phyloP scores from a whole-genome alignment of 2,329 filamentous ascomycete species.

The Amauroascus verrucosus region DNA sequence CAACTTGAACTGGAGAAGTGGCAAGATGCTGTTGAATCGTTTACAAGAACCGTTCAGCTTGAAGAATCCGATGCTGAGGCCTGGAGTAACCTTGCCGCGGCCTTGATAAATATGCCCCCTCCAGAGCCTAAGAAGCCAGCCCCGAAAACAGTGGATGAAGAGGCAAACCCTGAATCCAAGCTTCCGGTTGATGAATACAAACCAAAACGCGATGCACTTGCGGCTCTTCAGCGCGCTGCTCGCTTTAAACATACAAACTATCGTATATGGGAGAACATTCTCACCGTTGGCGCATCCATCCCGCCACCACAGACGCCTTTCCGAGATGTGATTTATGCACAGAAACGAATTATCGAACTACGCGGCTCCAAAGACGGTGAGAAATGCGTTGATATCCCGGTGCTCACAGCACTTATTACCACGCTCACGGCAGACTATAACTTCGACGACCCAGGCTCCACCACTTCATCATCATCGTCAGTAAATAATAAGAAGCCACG shows the following conservation, averaged over 20 bases:
- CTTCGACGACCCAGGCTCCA: conserved; percentile 30
- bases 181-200: conserved; percentile 43
- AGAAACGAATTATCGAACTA: conserved; percentile 65
- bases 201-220: conserved; percentile 63
- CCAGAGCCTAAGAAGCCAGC: conserved; percentile 20
- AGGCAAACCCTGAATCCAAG: conserved; percentile 16
- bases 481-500: conserved; percentile 25
- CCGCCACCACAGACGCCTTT: conserved; percentile 57
- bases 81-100: conserved; percentile 88
- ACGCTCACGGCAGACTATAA: conserved; percentile 50
- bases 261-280: conserved; percentile 93
- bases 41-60: conserved; percentile 68
- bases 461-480: conserved; percentile 18
- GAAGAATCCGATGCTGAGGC: conserved; percentile 85
- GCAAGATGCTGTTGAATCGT: conserved; percentile 70
- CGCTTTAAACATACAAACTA: conserved; percentile 73
- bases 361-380: conserved; percentile 58
- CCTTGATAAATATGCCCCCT: conserved; percentile 50
- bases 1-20: conserved; percentile 67
- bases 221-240: conserved; percentile 79
- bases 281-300: conserved; percentile 73
- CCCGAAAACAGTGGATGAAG: conserved; percentile 20
- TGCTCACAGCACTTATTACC: conserved; percentile 61
- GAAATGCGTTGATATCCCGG: conserved; percentile 61
- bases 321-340: conserved; percentile 62